Base-by-base conservation (phyloP, 2,329 filamentous ascomycete species). In the Penicillium sclerotigenum region DNA sequence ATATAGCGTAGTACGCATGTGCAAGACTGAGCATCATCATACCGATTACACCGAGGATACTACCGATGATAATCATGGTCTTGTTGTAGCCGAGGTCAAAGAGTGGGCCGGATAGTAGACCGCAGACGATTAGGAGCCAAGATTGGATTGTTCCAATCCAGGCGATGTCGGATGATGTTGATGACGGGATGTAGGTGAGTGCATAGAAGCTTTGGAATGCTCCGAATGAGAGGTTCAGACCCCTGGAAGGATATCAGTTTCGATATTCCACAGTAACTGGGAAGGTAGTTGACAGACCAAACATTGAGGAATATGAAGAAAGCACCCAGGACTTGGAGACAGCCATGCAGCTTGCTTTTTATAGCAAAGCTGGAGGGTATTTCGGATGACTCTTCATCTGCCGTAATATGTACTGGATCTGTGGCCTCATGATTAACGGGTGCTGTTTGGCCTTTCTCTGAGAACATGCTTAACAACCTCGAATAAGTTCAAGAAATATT, bases 121-220 rank as follows among this genome's bases (percentile, higher is more conserved):
- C 76, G 13, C 75, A 60, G 20, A 68, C 66, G 52, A 77, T 76
- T 33, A 76, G 66, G 2, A 74, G 66, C 13, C 75, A 70, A 52
- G 74, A 71, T 48, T 77, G 74, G 41, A 76, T 61, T 22, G 69
- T 73, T 4, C 75, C 75, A 20, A 78, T 73, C 75, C 75, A 78
- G 0, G 74, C 74, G 1, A 77, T 75, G 14, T 71, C 65, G 0
- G 70, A 73, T 56, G 76, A 68, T 7, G 73, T 65, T 38, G 51
- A 56, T 2, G 47, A 33, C 5, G 51, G 37, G 11, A 62, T 52
- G 22, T 55, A 62, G 1, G 28, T 57, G 6, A 61, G 51, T 22
- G 52, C 60, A 57, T 80, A 81, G 60, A 72, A 74, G 2, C 73
- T 73, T 55, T 80, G 76, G 36, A 76, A 81, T 6, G 75, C 71